Percentiles rank a stretch among this genome's conserved stretches.
Evolutionary conservation across 192 early-diverging fungal species (phyloP).

Genomic region (Coemansia sp.): DNA sequence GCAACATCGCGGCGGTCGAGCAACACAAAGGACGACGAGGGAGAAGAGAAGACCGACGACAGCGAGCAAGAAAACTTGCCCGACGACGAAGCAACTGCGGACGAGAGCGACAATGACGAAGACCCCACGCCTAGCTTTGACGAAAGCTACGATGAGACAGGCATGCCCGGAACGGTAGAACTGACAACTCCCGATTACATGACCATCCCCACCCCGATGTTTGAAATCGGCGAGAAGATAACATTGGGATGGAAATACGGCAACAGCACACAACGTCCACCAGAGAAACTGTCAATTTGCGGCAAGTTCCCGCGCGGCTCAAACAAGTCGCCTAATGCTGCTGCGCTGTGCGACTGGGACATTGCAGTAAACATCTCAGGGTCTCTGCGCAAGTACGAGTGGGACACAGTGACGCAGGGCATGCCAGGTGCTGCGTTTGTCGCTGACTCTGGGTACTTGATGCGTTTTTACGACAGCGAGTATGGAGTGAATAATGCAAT

Average conservation of each 20-base stretch:
- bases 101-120: conserved; percentile 1
- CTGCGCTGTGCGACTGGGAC: conserved; percentile 36
- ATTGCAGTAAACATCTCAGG: conserved; percentile 48
- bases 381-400: conserved; percentile 27
- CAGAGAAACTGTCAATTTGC: conserved; percentile 40
- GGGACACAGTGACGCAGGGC: conserved; percentile 40
- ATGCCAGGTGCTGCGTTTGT: conserved; percentile 32
- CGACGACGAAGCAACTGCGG: conserved; percentile 9
- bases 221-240: conserved; percentile 40
- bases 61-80: conserved; percentile 1
- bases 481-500: conserved; percentile 25
- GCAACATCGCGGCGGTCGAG: background rate
- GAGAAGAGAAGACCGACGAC: background rate
- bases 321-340: conserved; percentile 11
- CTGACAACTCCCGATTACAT: conserved; percentile 33
- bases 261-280: conserved; percentile 26
- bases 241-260: conserved; percentile 41
- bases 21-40: background rate
- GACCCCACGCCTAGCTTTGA: conserved; percentile 25
- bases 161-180: conserved; percentile 21
- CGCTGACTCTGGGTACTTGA: conserved; percentile 29
- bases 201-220: conserved; percentile 41
- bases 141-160: conserved; percentile 39
- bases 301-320: conserved; percentile 38
- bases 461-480: conserved; percentile 48